These are phyloP conservation scores for Hanseniaspora singularis DNA, from an alignment of 805 yeast genomes.

Conservation along the genomic window DNA sequence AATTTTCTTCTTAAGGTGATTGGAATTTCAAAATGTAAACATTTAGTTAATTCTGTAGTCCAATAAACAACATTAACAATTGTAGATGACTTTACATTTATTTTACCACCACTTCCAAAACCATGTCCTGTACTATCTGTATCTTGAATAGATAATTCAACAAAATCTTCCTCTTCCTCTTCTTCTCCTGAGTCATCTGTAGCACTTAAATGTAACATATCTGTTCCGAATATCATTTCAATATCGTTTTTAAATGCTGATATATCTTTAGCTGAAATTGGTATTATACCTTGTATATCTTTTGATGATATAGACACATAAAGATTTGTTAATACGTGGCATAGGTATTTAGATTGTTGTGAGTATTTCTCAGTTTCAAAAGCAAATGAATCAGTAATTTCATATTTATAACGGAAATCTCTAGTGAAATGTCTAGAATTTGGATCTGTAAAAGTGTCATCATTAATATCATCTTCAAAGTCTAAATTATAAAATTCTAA, in stretches of 20 bases:
- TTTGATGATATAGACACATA: conserved; percentile 64
- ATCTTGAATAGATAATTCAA: conserved; percentile 29
- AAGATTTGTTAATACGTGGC: conserved; percentile 68
- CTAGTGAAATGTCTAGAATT: conserved; percentile 33
- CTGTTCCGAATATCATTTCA: conserved; percentile 44
- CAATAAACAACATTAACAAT: conserved; percentile 67
- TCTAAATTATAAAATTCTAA: conserved; percentile 38
- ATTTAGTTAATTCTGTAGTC: conserved; percentile 73
- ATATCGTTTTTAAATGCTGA: conserved; percentile 34
- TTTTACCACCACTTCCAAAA: conserved; percentile 40
- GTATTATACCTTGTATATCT: conserved; percentile 60
- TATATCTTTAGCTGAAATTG: conserved; percentile 56
- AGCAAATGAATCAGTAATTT: conserved; percentile 43
- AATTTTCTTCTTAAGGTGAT: conserved; percentile 46
- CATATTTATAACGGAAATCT: conserved; percentile 27
- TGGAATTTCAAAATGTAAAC: conserved; percentile 71
- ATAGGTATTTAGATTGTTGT: conserved; percentile 61
- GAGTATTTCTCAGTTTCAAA: conserved; percentile 56
- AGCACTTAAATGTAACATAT: conserved; percentile 30
- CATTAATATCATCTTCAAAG: conserved; percentile 36
- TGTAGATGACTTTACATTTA: conserved; percentile 56
- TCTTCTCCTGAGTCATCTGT: conserved; percentile 19
- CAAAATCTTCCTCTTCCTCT: conserved; percentile 30
- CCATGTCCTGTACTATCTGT: conserved; percentile 28
- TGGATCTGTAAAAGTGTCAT: conserved; percentile 26